Conservation (phyloP, 176 grass and related monocot genomes). For the Triticum timopheevii region DNA sequence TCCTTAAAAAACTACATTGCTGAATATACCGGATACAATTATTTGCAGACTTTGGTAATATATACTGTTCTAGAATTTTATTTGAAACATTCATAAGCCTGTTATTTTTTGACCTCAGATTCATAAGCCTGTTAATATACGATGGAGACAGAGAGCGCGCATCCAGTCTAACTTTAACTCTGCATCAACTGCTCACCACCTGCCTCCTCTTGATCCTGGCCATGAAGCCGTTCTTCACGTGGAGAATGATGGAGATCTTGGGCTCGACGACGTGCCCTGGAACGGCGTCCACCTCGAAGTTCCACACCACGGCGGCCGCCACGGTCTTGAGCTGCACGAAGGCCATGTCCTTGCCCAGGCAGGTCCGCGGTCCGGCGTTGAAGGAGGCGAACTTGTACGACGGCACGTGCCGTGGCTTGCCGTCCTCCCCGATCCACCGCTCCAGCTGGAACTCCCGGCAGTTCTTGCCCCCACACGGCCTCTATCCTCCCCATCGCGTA, state of each 20-base stretch:
- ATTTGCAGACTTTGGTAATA: no score
- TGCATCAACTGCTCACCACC: no score
- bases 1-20: no score
- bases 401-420: background rate
- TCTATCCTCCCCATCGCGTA: constrained; percentile 67
- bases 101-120: no score
- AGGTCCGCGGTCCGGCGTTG: background rate
- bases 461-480: constrained; percentile 76
- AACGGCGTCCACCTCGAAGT: background rate
- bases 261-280: background rate
- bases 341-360: background rate
- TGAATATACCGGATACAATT: no score
- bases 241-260: background rate
- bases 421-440: constrained; percentile 48
- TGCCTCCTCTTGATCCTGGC: no score
- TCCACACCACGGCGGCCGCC: constrained; percentile 3
- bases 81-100: no score
- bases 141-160: no score
- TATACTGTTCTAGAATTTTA: no score
- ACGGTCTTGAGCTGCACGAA: constrained; percentile 14
- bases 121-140: no score
- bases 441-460: constrained; percentile 74
- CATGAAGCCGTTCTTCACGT: no score
- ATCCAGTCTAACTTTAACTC: no score
- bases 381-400: background rate